Percentiles rank a stretch among this genome's conserved stretches.
Evolutionary conservation across 129 eudicot genomes (phyloP).

Genomic region (Flaveria brownii): DNA sequence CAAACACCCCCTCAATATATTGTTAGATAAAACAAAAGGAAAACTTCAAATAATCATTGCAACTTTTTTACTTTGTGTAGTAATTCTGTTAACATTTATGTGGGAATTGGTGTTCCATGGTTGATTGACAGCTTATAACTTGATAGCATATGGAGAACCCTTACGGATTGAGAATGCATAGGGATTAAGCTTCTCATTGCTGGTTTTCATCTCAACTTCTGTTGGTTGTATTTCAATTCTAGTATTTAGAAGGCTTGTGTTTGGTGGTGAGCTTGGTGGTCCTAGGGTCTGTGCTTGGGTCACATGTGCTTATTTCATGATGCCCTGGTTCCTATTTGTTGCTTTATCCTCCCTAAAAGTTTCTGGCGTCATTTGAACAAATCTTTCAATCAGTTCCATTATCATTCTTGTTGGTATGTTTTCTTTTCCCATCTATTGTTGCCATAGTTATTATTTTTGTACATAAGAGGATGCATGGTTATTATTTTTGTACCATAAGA

Average conservation of each 20-base stretch:
- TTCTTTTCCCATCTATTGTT: not conserved
- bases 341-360: conserved; percentile 77
- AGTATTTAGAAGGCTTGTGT: conserved; percentile 59
- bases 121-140: conserved; percentile 81
- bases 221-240: conserved; percentile 70
- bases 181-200: conserved; percentile 83
- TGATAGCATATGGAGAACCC: conserved; percentile 66
- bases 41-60: not conserved
- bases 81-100: conserved; percentile 95
- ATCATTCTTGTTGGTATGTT: conserved; percentile 9
- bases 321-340: conserved; percentile 80
- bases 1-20: not conserved
- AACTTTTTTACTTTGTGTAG: conserved; percentile 40
- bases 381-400: not conserved
- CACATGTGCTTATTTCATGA: conserved; percentile 66
- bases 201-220: conserved; percentile 83
- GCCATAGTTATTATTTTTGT: not conserved
- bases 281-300: conserved; percentile 93
- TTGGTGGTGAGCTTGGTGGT: conserved; percentile 94
- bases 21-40: not conserved
- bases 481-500: not conserved
- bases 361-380: conserved; percentile 55
- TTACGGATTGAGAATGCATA: conserved; percentile 60
- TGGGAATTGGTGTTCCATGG: conserved; percentile 97
- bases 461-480: conserved; percentile 1